Evolutionary conservation across 1,284 basidiomycete genomes (phyloP), one percentile per base, ranked within the genome.

Genomic region (Microbotryum silenes-acaulis): DNA sequence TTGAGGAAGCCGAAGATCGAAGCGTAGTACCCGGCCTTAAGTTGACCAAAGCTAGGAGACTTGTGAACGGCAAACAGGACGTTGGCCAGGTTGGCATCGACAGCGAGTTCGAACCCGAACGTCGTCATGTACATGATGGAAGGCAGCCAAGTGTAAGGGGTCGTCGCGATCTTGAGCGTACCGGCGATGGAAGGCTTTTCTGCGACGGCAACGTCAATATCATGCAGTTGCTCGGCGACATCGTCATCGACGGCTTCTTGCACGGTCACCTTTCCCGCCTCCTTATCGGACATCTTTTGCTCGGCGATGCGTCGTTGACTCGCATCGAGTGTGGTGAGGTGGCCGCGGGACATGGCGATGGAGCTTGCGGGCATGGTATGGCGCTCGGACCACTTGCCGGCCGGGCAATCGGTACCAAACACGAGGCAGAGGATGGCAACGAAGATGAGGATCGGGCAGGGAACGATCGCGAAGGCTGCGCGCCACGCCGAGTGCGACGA

Each of bases 71-170:
- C 74, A 61, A 77, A 79, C 31, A 84, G 72, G 23, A 82, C 75
- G 60, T 77, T 79, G 18, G 81, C 79, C 58, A 85, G 75, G 58
- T 81, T 80, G 10, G 81, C 80, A 63, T 86, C 81, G 47, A 86
- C 77, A 1, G 80, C 79, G 3, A 85, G 78, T 70, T 85, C 83
- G 52, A 80, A 79, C 1, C 84, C 84, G 63, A 85, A 84, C 0
- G 60, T 57, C 6, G 59, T 68, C 59, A 70, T 65, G 68, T 84
- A 84, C 20, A 78, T 80, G 14, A 83, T 69, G 1, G 81, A 74
- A 2, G 82, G 81, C 18, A 86, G 77, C 83, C 82, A 85, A 0
- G 84, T 84, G n/a, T 82, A 69, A 7, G 81, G 81, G 60, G 74
- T 79, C 8, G 67, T 25, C 31, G 82, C 49, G 52, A 84, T 76